A percentile compares a stretch with the other conserved stretches of the same genome.
Conservation (phyloP, 306 rosid genomes). For the Elaeagnus macrophylla region DNA sequence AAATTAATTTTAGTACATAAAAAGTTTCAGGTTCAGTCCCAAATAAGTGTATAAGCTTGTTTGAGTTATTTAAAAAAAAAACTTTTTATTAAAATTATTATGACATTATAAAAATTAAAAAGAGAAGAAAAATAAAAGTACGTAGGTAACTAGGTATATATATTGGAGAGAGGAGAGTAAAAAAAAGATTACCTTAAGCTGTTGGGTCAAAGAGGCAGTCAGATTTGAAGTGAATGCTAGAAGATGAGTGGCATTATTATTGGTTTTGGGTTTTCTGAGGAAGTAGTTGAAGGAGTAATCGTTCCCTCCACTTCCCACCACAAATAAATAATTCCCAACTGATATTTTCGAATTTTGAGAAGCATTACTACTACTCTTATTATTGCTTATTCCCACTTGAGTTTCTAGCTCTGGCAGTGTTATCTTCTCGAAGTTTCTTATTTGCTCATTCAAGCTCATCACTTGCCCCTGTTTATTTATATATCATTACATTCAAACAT, state of each 20-base stretch:
- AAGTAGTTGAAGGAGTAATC: constrained; percentile 40
- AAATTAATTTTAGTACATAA: too few relatives aligned
- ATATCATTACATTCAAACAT: neutral
- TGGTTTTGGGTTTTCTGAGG: constrained; percentile 13
- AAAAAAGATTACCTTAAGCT: constrained; percentile 19
- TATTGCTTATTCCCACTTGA: constrained; percentile 4
- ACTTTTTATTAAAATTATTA: too few relatives aligned
- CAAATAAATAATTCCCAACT: constrained; percentile 31
- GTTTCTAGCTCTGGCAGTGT: constrained; percentile 31
- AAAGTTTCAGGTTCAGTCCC: too few relatives aligned
- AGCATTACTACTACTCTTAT: neutral
- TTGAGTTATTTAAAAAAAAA: too few relatives aligned
- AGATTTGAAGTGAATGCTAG: constrained; percentile 28
- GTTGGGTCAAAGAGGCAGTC: constrained; percentile 21
- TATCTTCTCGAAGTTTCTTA: constrained; percentile 31
- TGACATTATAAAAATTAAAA: too few relatives aligned
- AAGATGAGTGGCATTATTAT: constrained; percentile 10
- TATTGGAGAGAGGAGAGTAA: neutral
- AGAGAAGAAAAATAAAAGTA: too few relatives aligned
- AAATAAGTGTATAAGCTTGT: too few relatives aligned
- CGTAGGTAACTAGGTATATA: neutral
- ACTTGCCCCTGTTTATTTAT: constrained; percentile 27
- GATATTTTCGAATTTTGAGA: neutral
- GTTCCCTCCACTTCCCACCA: constrained; percentile 41
- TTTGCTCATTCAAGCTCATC: constrained; percentile 26